Base-by-base conservation (phyloP, 1,139 yeast species). In the Spencermartinsiella ligniputridi region DNA sequence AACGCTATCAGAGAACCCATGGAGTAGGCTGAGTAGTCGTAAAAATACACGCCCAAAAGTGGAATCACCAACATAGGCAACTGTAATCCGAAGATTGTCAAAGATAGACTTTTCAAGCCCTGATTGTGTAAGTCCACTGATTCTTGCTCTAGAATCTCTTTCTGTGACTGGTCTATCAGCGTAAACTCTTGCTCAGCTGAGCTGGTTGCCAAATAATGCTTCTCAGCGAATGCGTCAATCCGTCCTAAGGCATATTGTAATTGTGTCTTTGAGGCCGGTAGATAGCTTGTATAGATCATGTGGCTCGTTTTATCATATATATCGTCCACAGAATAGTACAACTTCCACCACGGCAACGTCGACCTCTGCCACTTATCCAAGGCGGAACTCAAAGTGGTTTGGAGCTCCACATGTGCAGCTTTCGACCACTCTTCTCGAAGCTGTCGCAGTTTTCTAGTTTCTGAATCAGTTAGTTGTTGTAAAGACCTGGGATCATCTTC, bases 1-100 rank as follows among this genome's bases (percentile, higher is more conserved):
- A 69, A 57, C 3, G 61, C 62, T 6, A 68, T 66, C 8, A 68
- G 48, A 2, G 69, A 64, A 4, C 63, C 68, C 63, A 68, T 65
- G 16, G 68, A 50, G 46, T 63, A 67, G 40, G 57, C 48, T 1
- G 66, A 48, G 42, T 56, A 60, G 37, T 57, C 68, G 39, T 55
- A 57, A 36, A 63, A 57, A 41, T 55, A 57, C 36, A 53, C 52
- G 2, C 70, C 71, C 15, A 63, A 56, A 3, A 55, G 36, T 0
- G 72, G 63, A 12, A 66, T 41, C 3, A 58, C 51, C 1, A 54
- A 52, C 9, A 60, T 48, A 0, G 72, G 72, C 3, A 68, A 53
- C 52, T 69, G 72, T 17, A 66, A 55, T 3, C 63, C 64, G 19
- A 65, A 51, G 9, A 61, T 39, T 2, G 60, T 53, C 5, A 58